phyloP scores from a whole-genome alignment of 202 grass and related monocot species.

The Setaria italica region DNA sequence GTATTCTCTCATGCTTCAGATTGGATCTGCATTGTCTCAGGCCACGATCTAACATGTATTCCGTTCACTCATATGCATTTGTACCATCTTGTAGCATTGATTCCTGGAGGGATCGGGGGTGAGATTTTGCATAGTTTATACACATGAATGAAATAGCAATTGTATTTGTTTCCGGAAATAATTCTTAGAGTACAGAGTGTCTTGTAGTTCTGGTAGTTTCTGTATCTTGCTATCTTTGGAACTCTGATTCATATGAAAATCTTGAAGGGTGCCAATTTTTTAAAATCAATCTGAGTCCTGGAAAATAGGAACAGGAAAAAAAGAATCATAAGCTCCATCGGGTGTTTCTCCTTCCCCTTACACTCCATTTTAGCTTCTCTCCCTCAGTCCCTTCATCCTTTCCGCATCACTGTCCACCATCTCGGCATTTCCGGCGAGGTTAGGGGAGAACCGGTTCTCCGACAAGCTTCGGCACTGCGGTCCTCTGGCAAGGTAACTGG shows the following conservation, averaged over 20 bases:
- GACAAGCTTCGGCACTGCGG: too few species aligned
- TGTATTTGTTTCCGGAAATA: constrained; percentile 45
- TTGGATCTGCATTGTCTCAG: constrained; percentile 64
- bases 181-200: constrained; percentile 28
- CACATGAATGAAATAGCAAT: constrained; percentile 44
- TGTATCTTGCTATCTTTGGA: constrained; percentile 9
- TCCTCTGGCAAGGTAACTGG: too few species aligned
- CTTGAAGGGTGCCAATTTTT: neutral
- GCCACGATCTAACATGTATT: constrained; percentile 29
- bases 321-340: neutral
- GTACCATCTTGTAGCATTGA: constrained; percentile 52
- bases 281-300: neutral
- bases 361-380: too few species aligned
- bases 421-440: too few species aligned
- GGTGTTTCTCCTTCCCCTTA: neutral
- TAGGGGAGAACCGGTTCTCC: too few species aligned
- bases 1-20: constrained; percentile 87
- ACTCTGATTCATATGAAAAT: constrained; percentile 20
- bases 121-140: constrained; percentile 44
- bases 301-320: neutral
- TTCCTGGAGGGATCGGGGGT: constrained; percentile 24
- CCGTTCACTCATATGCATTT: neutral
- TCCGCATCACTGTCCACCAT: too few species aligned
- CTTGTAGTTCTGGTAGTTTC: constrained; percentile 23
- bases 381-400: too few species aligned